phyloP scores from a whole-genome alignment of 768 basidiomycete species.

The Lenzites betulinus region DNA sequence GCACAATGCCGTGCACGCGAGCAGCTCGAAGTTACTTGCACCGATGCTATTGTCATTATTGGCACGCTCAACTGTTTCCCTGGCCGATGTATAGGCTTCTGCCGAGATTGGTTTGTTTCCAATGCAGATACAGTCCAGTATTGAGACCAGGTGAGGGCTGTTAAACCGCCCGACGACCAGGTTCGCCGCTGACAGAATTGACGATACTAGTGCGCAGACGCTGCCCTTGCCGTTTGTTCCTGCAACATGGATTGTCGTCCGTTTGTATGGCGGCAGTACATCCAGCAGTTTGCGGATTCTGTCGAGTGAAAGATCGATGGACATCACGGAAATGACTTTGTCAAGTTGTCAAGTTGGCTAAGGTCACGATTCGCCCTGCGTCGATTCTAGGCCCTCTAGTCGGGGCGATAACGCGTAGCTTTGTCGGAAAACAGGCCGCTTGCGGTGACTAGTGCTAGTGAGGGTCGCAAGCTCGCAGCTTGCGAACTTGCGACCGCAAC shows the following conservation, averaged over 20 bases:
- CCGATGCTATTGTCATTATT: conserved; percentile 45
- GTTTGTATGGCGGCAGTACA: conserved; percentile 59
- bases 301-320: conserved; percentile 69
- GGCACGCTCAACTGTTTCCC: conserved; percentile 49
- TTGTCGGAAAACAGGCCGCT: too few species aligned
- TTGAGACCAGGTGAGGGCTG: conserved; percentile 83
- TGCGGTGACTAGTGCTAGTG: too few species aligned
- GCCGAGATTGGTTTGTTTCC: conserved; percentile 53
- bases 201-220: conserved; percentile 79
- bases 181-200: conserved; percentile 61
- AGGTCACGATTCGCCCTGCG: too few species aligned
- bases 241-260: conserved; percentile 88
- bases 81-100: conserved; percentile 48
- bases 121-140: conserved; percentile 77
- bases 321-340: conserved; percentile 32
- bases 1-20: conserved; percentile 78
- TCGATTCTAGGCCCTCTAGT: too few species aligned
- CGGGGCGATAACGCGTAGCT: too few species aligned
- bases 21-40: conserved; percentile 79
- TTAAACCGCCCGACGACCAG: conserved; percentile 83
- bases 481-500: too few species aligned
- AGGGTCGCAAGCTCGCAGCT: too few species aligned
- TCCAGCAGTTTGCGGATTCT: conserved; percentile 55
- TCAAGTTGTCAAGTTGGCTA: background rate
- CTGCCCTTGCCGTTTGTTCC: conserved; percentile 99